Percentiles rank a stretch among this genome's conserved stretches.
phyloP scores from a whole-genome alignment of 2,329 filamentous ascomycete species.

The Arthrinium puccinioides region DNA sequence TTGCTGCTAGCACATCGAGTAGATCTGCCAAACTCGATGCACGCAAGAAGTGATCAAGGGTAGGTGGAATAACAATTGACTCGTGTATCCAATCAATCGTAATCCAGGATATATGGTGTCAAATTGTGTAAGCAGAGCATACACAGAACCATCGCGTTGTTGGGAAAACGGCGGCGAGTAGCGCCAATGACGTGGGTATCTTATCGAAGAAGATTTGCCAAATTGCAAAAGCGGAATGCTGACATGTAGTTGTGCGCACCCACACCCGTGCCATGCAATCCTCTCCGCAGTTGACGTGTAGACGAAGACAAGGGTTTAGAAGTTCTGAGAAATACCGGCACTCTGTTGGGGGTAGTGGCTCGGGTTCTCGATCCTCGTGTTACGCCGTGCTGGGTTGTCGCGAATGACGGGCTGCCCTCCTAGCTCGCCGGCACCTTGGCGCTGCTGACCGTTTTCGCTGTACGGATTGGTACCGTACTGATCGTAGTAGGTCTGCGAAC shows the following conservation, averaged over 20 bases:
- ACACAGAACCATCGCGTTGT: not conserved
- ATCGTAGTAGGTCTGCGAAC: constrained; percentile 46
- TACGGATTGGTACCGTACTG: constrained; percentile 55
- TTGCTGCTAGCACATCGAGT: too few relatives aligned
- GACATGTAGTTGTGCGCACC: not conserved
- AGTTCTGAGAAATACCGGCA: constrained; percentile 94
- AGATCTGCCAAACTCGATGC: too few relatives aligned
- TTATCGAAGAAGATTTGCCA: constrained; percentile 1
- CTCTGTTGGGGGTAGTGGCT: constrained; percentile 87
- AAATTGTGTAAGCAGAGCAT: not conserved
- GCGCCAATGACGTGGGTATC: constrained; percentile 1
- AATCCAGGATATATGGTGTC: too few relatives aligned
- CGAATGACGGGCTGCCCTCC: constrained; percentile 73
- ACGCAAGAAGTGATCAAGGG: too few relatives aligned
- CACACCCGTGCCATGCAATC: not conserved
- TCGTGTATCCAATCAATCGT: too few relatives aligned
- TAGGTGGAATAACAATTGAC: too few relatives aligned
- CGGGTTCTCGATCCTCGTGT: constrained; percentile 90
- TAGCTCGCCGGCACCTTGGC: constrained; percentile 33
- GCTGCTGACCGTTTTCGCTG: constrained; percentile 31
- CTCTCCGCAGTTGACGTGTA: constrained; percentile 8
- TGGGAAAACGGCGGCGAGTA: not conserved
- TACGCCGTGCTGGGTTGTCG: constrained; percentile 85
- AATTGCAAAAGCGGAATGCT: not conserved
- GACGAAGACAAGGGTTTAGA: constrained; percentile 55